A percentile compares a stretch with the other conserved stretches of the same genome.
These are phyloP conservation scores for Phytopythium ostracodes DNA, from an alignment of 352 stramenopile genomes.

Conservation along the genomic window DNA sequence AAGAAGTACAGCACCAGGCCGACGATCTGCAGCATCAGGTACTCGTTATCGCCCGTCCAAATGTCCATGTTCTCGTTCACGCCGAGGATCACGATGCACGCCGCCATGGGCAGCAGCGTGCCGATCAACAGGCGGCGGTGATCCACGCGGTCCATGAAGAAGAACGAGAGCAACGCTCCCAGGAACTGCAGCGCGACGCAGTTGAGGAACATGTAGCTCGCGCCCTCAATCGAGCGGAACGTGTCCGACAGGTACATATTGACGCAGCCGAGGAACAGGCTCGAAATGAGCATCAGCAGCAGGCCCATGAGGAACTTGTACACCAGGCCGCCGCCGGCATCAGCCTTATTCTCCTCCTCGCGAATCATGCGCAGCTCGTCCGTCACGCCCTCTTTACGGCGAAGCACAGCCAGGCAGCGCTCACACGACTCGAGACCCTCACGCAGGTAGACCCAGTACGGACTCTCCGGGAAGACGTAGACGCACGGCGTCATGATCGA, in stretches of 20 bases:
- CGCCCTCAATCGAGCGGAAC: slow-evolving; percentile 53
- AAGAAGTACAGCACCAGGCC: slow-evolving; percentile 77
- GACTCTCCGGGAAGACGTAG: slow-evolving; percentile 84
- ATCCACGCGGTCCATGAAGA: slow-evolving; percentile 81
- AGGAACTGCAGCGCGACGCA: slow-evolving; percentile 63
- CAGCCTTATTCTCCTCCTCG: slow-evolving; percentile 50
- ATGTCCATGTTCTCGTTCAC: slow-evolving; percentile 48
- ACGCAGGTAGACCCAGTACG: slow-evolving; percentile 82
- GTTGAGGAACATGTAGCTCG: slow-evolving; percentile 80
- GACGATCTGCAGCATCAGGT: slow-evolving; percentile 70
- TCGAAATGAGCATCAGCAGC: slow-evolving; percentile 65
- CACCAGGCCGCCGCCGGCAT: slow-evolving; percentile 23
- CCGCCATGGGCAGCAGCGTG: slow-evolving; percentile 53
- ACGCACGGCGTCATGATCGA: slow-evolving; percentile 77
- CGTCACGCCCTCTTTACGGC: slow-evolving; percentile 69
- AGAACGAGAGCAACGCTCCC: slow-evolving; percentile 77
- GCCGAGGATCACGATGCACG: slow-evolving; percentile 45
- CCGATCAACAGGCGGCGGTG: slow-evolving; percentile 72
- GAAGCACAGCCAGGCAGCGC: slow-evolving; percentile 61
- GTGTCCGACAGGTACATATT: slow-evolving; percentile 74
- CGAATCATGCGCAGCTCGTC: slow-evolving; percentile 78
- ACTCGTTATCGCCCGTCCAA: slow-evolving; percentile 47
- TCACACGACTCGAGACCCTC: slow-evolving; percentile 74
- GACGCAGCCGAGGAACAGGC: slow-evolving; percentile 54
- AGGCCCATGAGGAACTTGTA: slow-evolving; percentile 72